A percentile compares a stretch with the other conserved stretches of the same genome.
These are phyloP conservation scores for Lanmaoa pseudosensibilis DNA, from an alignment of 768 basidiomycete species.

Conservation along the genomic window DNA sequence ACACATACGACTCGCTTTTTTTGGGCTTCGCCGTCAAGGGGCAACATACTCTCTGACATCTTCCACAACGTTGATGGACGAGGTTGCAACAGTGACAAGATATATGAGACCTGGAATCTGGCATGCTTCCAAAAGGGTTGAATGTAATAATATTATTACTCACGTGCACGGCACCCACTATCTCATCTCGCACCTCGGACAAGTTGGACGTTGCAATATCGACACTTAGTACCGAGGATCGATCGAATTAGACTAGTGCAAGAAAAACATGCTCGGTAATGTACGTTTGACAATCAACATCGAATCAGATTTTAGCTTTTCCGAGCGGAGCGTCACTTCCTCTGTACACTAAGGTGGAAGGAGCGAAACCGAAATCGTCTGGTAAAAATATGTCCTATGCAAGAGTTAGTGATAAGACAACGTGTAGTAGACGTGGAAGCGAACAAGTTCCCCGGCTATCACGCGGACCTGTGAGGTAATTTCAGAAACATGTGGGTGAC, in stretches of 20 bases:
- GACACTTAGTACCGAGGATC: not conserved
- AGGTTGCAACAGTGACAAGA: not conserved
- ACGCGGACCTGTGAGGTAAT: slow-evolving; percentile 62
- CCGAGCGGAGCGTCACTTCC: slow-evolving; percentile 64
- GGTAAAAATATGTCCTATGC: slow-evolving; percentile 62
- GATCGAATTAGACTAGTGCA: not conserved
- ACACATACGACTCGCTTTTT: slow-evolving; percentile 85
- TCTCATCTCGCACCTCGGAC: not conserved
- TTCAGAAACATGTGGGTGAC: slow-evolving; percentile 8
- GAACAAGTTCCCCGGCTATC: slow-evolving; percentile 78
- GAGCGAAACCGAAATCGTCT: slow-evolving; percentile 83
- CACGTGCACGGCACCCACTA: slow-evolving; percentile 18
- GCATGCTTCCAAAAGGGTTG: not conserved
- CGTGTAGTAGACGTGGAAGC: slow-evolving; percentile 24
- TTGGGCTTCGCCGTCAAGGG: slow-evolving; percentile 68
- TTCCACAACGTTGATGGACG: slow-evolving; percentile 1
- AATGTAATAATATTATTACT: not conserved
- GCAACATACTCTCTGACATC: slow-evolving; percentile 49
- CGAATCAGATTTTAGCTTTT: slow-evolving; percentile 57
- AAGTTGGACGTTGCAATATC: not conserved
- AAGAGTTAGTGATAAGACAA: slow-evolving; percentile 9
- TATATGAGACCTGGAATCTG: not conserved
- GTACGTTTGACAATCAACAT: slow-evolving; percentile 4
- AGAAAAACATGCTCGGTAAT: slow-evolving; percentile 11
- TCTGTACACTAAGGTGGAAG: slow-evolving; percentile 78